These are phyloP conservation scores for Neofusicoccum cordaticola DNA, from an alignment of 2,329 filamentous ascomycete species.

Conservation along the genomic window DNA sequence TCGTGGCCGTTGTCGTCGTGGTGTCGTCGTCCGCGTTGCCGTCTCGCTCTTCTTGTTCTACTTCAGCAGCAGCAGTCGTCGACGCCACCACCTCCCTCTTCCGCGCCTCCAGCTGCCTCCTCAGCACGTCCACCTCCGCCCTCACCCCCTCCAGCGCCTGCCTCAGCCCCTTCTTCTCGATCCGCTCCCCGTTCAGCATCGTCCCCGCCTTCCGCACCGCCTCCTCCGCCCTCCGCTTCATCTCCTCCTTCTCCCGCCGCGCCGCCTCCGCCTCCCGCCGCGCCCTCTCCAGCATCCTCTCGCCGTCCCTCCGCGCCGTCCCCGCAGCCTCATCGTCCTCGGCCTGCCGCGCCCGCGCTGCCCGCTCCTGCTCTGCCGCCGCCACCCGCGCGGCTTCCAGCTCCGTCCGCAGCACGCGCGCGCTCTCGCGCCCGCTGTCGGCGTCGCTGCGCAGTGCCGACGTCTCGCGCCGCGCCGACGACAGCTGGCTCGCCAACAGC, in stretches of 20 bases:
- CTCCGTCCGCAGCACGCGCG: constrained; percentile 3
- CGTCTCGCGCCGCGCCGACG: neutral
- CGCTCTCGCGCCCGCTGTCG: neutral
- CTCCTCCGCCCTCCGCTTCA: constrained; percentile 6
- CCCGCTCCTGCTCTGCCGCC: neutral
- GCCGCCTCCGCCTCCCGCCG: neutral
- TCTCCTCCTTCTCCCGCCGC: neutral
- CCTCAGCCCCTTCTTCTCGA: constrained; percentile 6
- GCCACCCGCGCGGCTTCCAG: neutral
- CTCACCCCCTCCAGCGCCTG: neutral
- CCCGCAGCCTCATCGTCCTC: neutral
- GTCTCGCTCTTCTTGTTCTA: neutral
- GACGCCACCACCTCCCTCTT: neutral
- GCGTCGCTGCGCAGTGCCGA: neutral
- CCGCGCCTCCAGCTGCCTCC: neutral
- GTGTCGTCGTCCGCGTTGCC: neutral
- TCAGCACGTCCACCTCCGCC: constrained; percentile 7
- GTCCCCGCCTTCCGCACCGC: constrained; percentile 7
- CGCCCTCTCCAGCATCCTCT: neutral
- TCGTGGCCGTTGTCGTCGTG: neutral
- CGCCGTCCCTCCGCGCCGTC: neutral
- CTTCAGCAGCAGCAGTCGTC: neutral
- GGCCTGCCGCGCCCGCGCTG: neutral
- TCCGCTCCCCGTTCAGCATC: constrained; percentile 3
- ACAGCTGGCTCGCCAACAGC: constrained; percentile 7